Evolutionary conservation across 208 protist genomes (phyloP), one percentile per base, ranked within the genome.

Genomic region (Trichomonas tenax): DNA sequence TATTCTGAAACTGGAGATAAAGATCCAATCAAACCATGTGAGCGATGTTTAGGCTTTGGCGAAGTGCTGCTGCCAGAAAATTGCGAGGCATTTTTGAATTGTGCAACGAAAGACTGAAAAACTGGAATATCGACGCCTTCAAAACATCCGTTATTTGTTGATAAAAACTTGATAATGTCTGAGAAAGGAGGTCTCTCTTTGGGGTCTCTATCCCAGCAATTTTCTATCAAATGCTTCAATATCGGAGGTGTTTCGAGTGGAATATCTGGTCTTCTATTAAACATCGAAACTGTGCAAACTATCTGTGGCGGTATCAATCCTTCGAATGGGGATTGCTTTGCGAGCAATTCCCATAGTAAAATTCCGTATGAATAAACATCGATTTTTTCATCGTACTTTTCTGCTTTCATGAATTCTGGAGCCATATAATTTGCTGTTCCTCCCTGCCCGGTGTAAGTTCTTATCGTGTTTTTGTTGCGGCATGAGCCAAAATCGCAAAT

Each of bases 291-390:
- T 21, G 26, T 23, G 31, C 44, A 93, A 21, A 93, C 44, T 38
- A 93, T 44, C 46, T 93, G 86, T 34, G 86, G 40, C 11, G 86
- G 21, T 38, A 48, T 44, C 0, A 93, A 15, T 14, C 86, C 86
- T 48, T 48, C 40, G 31, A 93, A 93, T 36, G 86, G 86, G 14
- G 45, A 34, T 38, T 93, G 11, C 31, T 93, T 93, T 17, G 86
- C 46, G 3, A 51, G 8, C 15, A 93, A 23, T 51, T 93, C 86
- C 44, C 44, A 93, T 51, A 93, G 36, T 36, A 93, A 11, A 38
- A 93, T 34, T 4, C 86, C 86, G 36, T 41, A 93, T 38, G 86
- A 93, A 93, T 93, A 93, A 51, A 93, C 86, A 93, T 93, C 86
- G 34, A 93, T 44, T 93, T 93, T 93, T 36, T 93, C 86, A 51